These are phyloP conservation scores for Schrenkiella parvula DNA, from an alignment of 345 rosid species.

Conservation along the genomic window DNA sequence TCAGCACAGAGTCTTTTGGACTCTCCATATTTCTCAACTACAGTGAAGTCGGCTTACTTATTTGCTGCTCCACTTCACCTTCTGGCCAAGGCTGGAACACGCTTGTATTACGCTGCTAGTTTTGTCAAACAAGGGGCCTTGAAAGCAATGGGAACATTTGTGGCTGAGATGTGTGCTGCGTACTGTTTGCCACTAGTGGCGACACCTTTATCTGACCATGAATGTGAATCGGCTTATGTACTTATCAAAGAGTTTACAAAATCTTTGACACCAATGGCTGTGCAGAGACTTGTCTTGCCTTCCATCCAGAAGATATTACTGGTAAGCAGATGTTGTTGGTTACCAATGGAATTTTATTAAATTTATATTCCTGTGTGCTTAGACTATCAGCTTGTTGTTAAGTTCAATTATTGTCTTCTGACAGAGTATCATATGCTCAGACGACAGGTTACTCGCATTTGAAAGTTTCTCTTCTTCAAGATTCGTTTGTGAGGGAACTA, in stretches of 20 bases:
- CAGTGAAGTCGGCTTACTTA: constrained; percentile 73
- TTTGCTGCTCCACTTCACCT: constrained; percentile 86
- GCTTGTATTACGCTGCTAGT: constrained; percentile 72
- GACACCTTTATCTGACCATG: constrained; percentile 52
- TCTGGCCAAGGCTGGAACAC: constrained; percentile 57
- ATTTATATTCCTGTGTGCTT: not conserved
- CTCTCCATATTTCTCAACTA: constrained; percentile 80
- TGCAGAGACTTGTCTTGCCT: constrained; percentile 68
- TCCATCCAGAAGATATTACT: constrained; percentile 79
- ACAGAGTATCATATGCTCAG: constrained; percentile 46
- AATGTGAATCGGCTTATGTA: constrained; percentile 79
- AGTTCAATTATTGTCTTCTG: constrained; percentile 20
- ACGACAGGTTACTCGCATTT: constrained; percentile 84
- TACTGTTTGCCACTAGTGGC: constrained; percentile 70
- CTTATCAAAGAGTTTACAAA: constrained; percentile 74
- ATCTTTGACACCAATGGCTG: constrained; percentile 62
- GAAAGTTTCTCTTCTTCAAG: constrained; percentile 92
- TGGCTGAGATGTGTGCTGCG: constrained; percentile 76
- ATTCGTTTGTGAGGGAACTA: constrained; percentile 75
- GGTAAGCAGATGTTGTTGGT: constrained; percentile 41
- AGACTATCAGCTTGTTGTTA: constrained; percentile 12
- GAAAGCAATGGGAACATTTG: constrained; percentile 78
- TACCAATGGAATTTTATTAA: not conserved
- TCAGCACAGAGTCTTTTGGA: constrained; percentile 71
- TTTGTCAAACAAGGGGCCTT: constrained; percentile 84